Evolutionary conservation across 2,329 filamentous ascomycete species (phyloP).

Genomic region (Scedosporium dehoogii): DNA sequence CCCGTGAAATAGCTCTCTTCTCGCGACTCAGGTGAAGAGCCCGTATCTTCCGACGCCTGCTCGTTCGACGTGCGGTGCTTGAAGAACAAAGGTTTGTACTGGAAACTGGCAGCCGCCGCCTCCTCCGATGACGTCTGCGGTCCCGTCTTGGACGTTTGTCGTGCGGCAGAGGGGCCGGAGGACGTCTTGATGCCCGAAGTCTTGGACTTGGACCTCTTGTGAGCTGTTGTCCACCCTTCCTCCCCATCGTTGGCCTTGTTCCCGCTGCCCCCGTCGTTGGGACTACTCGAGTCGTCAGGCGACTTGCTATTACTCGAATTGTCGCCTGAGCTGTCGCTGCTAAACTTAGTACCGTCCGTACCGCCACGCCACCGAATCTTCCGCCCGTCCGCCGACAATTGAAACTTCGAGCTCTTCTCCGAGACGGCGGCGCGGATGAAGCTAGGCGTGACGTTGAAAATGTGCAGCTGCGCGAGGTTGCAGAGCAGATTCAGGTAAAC

Average conservation of each 20-base stretch:
- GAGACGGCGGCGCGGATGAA: constrained; percentile 65
- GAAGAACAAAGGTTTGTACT: constrained; percentile 55
- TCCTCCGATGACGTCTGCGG: constrained; percentile 25
- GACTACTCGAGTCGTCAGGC: constrained; percentile 33
- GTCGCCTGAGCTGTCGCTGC: constrained; percentile 50
- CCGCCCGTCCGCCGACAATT: constrained; percentile 65
- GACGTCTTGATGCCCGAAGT: neutral
- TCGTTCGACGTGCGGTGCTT: constrained; percentile 37
- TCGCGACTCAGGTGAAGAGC: constrained; percentile 35
- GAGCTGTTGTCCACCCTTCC: neutral
- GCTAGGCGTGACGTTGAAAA: constrained; percentile 69
- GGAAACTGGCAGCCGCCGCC: constrained; percentile 40
- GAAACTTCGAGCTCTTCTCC: constrained; percentile 63
- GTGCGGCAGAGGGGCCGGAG: neutral
- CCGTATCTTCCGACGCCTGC: constrained; percentile 38
- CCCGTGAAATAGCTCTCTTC: constrained; percentile 40
- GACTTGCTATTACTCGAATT: constrained; percentile 37
- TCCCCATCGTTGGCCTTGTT: neutral
- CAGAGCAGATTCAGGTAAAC: constrained; percentile 72
- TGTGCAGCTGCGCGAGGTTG: constrained; percentile 77
- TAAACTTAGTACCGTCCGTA: constrained; percentile 51
- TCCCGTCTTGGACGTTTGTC: neutral
- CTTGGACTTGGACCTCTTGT: neutral
- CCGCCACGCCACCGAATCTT: constrained; percentile 75
- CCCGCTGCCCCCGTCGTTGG: constrained; percentile 20